Conservation (phyloP, 805 yeast species). For the Ogataea saltuana region DNA sequence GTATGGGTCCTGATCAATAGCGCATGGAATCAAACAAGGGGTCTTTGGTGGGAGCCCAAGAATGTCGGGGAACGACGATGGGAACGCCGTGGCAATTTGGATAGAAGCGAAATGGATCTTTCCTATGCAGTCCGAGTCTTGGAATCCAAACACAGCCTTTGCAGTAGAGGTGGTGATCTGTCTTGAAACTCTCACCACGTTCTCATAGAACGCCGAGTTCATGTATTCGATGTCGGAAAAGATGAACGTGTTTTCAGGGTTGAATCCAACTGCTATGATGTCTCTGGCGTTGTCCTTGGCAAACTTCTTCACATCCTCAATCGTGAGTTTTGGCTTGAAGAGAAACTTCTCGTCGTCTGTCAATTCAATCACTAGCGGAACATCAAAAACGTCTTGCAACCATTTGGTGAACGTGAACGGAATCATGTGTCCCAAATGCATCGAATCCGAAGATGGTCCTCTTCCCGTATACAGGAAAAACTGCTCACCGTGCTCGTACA, state of each 20-base stretch:
- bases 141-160: slow-evolving; percentile 94
- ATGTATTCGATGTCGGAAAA: slow-evolving; percentile 91
- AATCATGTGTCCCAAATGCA: slow-evolving; percentile 96
- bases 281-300: slow-evolving; percentile 87
- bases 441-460: slow-evolving; percentile 91
- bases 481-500: slow-evolving; percentile 93
- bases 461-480: slow-evolving; percentile 96
- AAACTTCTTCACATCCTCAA: slow-evolving; percentile 81
- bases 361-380: slow-evolving; percentile 87
- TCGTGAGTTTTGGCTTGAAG: slow-evolving; percentile 86
- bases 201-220: slow-evolving; percentile 93
- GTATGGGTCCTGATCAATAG: slow-evolving; percentile 98
- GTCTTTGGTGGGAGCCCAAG: slow-evolving; percentile 85
- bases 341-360: slow-evolving; percentile 97
- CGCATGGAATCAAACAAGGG: slow-evolving; percentile 97
- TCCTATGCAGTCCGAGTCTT: slow-evolving; percentile 93
- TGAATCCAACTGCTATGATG: slow-evolving; percentile 91
- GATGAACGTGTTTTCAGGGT: slow-evolving; percentile 91
- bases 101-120: slow-evolving; percentile 92
- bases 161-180: slow-evolving; percentile 98
- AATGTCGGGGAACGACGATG: slow-evolving; percentile 92
- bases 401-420: slow-evolving; percentile 96
- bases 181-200: slow-evolving; percentile 87
- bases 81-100: slow-evolving; percentile 95
- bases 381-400: slow-evolving; percentile 97